Percentiles rank a stretch among this genome's conserved stretches.
phyloP scores from a whole-genome alignment of 257 asterid genomes.

The Verbascum thapsus region DNA sequence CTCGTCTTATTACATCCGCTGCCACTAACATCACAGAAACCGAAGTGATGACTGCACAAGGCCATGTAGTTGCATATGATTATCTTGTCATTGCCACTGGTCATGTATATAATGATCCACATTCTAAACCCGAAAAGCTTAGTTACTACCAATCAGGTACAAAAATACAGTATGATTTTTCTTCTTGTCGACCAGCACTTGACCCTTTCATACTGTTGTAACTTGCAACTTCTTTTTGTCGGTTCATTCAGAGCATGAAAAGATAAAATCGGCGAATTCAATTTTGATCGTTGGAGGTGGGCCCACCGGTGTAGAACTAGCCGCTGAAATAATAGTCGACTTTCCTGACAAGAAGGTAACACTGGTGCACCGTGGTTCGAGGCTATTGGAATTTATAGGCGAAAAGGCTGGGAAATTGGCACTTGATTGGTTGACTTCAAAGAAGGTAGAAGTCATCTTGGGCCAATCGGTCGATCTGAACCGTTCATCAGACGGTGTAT shows the following conservation, averaged over 20 bases:
- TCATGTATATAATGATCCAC: slow-evolving; percentile 45
- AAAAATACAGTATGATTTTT: not conserved
- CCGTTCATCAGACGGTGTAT: slow-evolving; percentile 47
- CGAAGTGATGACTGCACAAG: slow-evolving; percentile 67
- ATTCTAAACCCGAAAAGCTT: slow-evolving; percentile 56
- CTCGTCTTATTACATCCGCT: slow-evolving; percentile 53
- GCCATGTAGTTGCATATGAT: slow-evolving; percentile 57
- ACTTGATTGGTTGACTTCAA: slow-evolving; percentile 64
- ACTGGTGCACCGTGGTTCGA: slow-evolving; percentile 71
- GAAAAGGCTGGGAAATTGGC: slow-evolving; percentile 73
- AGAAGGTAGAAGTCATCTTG: slow-evolving; percentile 74
- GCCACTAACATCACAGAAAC: slow-evolving; percentile 57
- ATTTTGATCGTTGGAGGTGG: slow-evolving; percentile 88
- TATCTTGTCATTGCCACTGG: slow-evolving; percentile 93
- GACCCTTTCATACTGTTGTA: not conserved
- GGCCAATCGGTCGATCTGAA: slow-evolving; percentile 61
- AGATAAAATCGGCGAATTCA: slow-evolving; percentile 65
- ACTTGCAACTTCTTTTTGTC: too few relatives aligned
- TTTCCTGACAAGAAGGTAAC: slow-evolving; percentile 83
- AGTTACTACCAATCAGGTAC: slow-evolving; percentile 63
- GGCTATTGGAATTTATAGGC: slow-evolving; percentile 68
- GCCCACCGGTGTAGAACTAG: slow-evolving; percentile 91
- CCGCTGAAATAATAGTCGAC: slow-evolving; percentile 68
- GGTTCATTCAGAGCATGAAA: slow-evolving; percentile 81
- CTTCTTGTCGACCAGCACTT: not conserved